Percentiles rank a stretch among this genome's conserved stretches.
These are phyloP conservation scores for Asclepias syriaca DNA, from an alignment of 257 asterid genomes.

Conservation along the genomic window DNA sequence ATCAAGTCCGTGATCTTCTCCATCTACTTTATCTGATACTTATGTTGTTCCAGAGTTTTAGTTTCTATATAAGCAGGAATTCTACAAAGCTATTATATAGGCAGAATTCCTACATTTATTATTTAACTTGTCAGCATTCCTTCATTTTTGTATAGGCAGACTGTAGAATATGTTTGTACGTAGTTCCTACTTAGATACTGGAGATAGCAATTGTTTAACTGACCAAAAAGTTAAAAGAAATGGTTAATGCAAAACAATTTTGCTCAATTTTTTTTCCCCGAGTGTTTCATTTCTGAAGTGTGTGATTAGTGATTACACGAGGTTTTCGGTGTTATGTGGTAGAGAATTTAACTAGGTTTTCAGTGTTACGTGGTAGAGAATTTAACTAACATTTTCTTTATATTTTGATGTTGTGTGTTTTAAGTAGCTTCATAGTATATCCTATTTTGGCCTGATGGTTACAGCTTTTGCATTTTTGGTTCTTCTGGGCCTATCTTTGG, in stretches of 20 bases:
- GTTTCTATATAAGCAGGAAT: too few species aligned
- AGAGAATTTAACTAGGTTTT: not conserved
- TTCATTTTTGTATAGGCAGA: not conserved
- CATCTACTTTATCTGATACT: conserved; percentile 11
- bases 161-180: not conserved
- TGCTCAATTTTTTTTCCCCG: conserved; percentile 4
- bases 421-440: not conserved
- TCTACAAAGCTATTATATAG: too few species aligned
- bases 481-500: not conserved
- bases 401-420: not conserved
- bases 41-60: not conserved
- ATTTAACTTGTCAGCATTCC: not conserved
- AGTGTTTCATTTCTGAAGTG: not conserved
- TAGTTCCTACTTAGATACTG: not conserved
- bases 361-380: not conserved
- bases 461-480: not conserved
- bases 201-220: not conserved
- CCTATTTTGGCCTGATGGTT: conserved; percentile 7
- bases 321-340: not conserved
- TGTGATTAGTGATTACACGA: not conserved
- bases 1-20: conserved; percentile 60
- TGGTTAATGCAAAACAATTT: not conserved
- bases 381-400: not conserved
- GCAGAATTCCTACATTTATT: not conserved
- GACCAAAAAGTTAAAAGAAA: not conserved